Conservation (phyloP, 2,329 filamentous ascomycete genomes). For the Alternaria sp. region DNA sequence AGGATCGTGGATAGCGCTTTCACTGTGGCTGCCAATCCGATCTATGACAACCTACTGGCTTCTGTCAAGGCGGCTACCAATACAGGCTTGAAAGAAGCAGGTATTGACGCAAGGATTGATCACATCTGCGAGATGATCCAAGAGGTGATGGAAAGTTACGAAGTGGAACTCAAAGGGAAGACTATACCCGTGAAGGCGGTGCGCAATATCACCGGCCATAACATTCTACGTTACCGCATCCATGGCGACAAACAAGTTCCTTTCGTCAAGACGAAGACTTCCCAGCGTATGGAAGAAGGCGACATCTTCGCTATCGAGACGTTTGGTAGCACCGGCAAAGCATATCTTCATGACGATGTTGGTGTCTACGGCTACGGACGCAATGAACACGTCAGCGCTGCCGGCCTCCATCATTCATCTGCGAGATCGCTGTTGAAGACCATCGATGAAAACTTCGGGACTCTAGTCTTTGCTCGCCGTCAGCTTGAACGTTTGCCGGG, state of each 20-base stretch:
- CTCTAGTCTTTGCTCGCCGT: constrained; percentile 83
- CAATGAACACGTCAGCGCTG: constrained; percentile 70
- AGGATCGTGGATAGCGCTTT: constrained; percentile 75
- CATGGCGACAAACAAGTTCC: constrained; percentile 93
- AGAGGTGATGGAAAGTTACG: constrained; percentile 91
- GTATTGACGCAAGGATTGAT: constrained; percentile 86
- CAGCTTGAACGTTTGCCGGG: constrained; percentile 82
- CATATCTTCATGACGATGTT: constrained; percentile 81
- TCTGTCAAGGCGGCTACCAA: constrained; percentile 73
- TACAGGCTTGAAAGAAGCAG: constrained; percentile 81
- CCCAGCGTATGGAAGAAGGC: constrained; percentile 96
- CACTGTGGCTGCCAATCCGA: constrained; percentile 69
- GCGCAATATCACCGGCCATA: constrained; percentile 88
- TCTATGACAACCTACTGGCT: constrained; percentile 69
- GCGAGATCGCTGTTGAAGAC: constrained; percentile 83
- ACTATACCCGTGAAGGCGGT: constrained; percentile 82
- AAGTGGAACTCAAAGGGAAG: constrained; percentile 78
- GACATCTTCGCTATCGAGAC: constrained; percentile 96
- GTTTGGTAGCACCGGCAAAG: constrained; percentile 90
- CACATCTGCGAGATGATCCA: constrained; percentile 86
- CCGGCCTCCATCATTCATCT: constrained; percentile 75
- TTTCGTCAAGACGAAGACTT: constrained; percentile 83
- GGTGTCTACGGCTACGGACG: constrained; percentile 69
- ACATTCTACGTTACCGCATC: constrained; percentile 86
- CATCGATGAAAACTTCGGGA: constrained; percentile 95